Base-by-base conservation (phyloP, 2,329 filamentous ascomycete species). In the Podosphaera fusca region DNA sequence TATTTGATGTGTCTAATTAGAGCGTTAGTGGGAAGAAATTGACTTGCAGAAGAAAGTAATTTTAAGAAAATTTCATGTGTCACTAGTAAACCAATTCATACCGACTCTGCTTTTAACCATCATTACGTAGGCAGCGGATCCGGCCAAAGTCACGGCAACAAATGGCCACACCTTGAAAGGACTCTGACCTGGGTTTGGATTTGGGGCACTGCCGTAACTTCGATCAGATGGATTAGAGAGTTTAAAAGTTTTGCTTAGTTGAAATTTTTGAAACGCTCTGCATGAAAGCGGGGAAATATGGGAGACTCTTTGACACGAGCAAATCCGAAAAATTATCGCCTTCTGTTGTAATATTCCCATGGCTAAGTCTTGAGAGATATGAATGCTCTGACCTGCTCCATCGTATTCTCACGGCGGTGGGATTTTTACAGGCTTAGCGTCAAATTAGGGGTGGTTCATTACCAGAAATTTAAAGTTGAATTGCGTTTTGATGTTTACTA, bases 101-200 rank as follows among this genome's bases (percentile, higher is more conserved):
- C 65, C 72, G 58, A 68, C 67, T 60, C 74, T 71, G 59, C 69
- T 70, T 60, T 71, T 74, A 10, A 77, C 75, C 63, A 79, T 72
- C 47, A 74, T 66, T 49, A 69, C 64, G 68, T 77, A 79, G 54
- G 72, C 69, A 49, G 72, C 73, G 45, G 72, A 72, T 58, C 74
- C 74, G 54, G 72, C 64, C 49, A 71, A 66, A 55, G 74, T 68
- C 59, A 79, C 71, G 31, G 66, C 65, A 33, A 69, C 56, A 58
- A 69, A 69, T 12, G 68, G 68, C 67, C 67, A 69, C 56, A 69
- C 59, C 57, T 69, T 69, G 56, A 69, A 64, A n/a, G 67, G 65
- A 56, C 59, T 65, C 50, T 66, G 60, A 2, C 62, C 63, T 35
- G 66, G 66, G 29, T 35, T 63, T 4, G 63, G 64, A 55, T 64